These are phyloP conservation scores for Cornus controversa DNA, from an alignment of 148 eudicot genomes.

Conservation along the genomic window DNA sequence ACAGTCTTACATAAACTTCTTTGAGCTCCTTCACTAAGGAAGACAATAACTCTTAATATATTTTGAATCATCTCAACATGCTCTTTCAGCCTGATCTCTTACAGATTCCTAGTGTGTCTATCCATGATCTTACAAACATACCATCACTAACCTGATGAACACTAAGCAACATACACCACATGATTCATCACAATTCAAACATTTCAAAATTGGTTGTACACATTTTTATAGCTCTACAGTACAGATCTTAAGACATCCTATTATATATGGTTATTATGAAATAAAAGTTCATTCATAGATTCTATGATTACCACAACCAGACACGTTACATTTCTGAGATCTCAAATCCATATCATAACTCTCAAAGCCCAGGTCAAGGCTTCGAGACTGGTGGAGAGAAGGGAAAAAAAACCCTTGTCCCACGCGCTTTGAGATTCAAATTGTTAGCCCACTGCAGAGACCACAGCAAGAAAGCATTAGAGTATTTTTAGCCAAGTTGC, in stretches of 20 bases:
- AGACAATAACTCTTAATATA: no score
- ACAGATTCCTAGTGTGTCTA: not conserved
- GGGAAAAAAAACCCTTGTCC: no score
- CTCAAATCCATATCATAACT: not conserved
- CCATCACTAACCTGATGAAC: not conserved
- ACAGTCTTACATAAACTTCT: no score
- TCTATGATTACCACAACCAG: not conserved
- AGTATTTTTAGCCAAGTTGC: not conserved
- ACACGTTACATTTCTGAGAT: no score
- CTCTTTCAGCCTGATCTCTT: not conserved
- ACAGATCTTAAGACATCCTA: not conserved
- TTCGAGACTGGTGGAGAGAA: no score
- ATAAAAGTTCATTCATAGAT: not conserved
- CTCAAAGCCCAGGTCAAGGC: no score
- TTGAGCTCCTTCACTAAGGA: no score
- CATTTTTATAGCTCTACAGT: not conserved
- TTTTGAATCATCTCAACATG: not conserved
- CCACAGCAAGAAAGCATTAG: not conserved
- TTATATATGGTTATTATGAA: not conserved
- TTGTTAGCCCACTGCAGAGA: not conserved
- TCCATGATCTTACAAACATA: not conserved
- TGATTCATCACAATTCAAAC: not conserved
- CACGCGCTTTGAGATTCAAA: not conserved
- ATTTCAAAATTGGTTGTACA: not conserved
- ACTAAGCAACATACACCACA: not conserved